These are phyloP conservation scores for Ogataea naganishii DNA, from an alignment of 805 yeast species.

Conservation along the genomic window DNA sequence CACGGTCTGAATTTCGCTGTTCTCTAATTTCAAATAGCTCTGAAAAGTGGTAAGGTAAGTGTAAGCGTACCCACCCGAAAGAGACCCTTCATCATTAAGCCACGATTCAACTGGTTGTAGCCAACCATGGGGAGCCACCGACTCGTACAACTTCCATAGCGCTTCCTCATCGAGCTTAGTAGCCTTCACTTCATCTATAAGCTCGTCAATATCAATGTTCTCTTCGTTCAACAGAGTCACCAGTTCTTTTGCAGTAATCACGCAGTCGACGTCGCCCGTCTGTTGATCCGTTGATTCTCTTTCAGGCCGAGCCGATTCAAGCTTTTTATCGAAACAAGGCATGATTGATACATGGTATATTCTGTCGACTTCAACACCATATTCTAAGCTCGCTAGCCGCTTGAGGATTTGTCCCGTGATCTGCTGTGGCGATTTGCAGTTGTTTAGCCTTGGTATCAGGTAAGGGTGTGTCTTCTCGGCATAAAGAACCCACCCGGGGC, in stretches of 20 bases:
- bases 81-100: slow-evolving; percentile 69
- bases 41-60: slow-evolving; percentile 45
- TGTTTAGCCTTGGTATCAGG: slow-evolving; percentile 59
- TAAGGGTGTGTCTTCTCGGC: slow-evolving; percentile 94
- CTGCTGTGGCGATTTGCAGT: slow-evolving; percentile 86
- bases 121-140: slow-evolving; percentile 53
- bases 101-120: slow-evolving; percentile 53
- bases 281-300: slow-evolving; percentile 26
- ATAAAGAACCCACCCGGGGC: slow-evolving; percentile 96
- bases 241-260: slow-evolving; percentile 83
- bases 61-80: slow-evolving; percentile 85
- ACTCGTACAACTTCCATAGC: slow-evolving; percentile 10
- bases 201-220: slow-evolving; percentile 25
- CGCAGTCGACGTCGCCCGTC: slow-evolving; percentile 77
- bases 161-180: slow-evolving; percentile 4
- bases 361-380: slow-evolving; percentile 16
- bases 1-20: slow-evolving; percentile 27
- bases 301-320: slow-evolving; percentile 88
- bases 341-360: slow-evolving; percentile 80
- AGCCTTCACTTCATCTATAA: slow-evolving; percentile 9
- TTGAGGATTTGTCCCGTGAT: slow-evolving; percentile 79
- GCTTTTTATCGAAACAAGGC: slow-evolving; percentile 97
- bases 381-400: slow-evolving; percentile 30
- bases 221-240: slow-evolving; percentile 61
- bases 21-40: slow-evolving; percentile 11